Percentiles rank a stretch among this genome's conserved stretches.
Evolutionary conservation across 176 grass and related monocot genomes (phyloP).

Genomic region (Juncus inflexus): DNA sequence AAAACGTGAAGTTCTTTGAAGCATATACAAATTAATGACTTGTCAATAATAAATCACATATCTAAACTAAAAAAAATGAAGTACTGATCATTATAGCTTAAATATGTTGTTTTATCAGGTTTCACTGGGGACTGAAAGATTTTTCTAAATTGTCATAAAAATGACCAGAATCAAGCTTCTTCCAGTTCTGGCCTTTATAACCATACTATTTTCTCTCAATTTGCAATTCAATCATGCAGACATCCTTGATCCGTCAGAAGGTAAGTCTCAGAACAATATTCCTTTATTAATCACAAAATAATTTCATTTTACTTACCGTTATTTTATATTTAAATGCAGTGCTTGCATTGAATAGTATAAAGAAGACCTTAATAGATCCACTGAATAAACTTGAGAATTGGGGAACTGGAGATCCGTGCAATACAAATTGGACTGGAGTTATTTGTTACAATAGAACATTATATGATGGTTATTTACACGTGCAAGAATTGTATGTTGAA

Average conservation of each 20-base stretch:
- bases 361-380: slow-evolving; percentile 52
- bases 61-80: no score
- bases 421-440: slow-evolving; percentile 62
- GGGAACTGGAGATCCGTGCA: slow-evolving; percentile 82
- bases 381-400: slow-evolving; percentile 38
- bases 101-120: slow-evolving; percentile 9
- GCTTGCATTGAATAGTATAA: slow-evolving; percentile 62
- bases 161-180: slow-evolving; percentile 13
- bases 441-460: slow-evolving; percentile 62
- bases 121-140: neutral
- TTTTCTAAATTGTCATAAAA: neutral
- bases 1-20: no score
- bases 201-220: slow-evolving; percentile 31
- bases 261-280: slow-evolving; percentile 33
- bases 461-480: slow-evolving; percentile 63
- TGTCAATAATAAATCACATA: no score
- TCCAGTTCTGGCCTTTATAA: slow-evolving; percentile 12
- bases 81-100: neutral
- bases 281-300: neutral
- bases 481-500: slow-evolving; percentile 78
- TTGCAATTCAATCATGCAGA: slow-evolving; percentile 37
- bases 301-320: slow-evolving; percentile 11
- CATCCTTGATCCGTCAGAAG: slow-evolving; percentile 69
- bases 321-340: slow-evolving; percentile 48
- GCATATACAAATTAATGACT: no score